These are phyloP conservation scores for Cryptosporidium xiaoi DNA, from an alignment of 169 alveolate species.

Conservation along the genomic window DNA sequence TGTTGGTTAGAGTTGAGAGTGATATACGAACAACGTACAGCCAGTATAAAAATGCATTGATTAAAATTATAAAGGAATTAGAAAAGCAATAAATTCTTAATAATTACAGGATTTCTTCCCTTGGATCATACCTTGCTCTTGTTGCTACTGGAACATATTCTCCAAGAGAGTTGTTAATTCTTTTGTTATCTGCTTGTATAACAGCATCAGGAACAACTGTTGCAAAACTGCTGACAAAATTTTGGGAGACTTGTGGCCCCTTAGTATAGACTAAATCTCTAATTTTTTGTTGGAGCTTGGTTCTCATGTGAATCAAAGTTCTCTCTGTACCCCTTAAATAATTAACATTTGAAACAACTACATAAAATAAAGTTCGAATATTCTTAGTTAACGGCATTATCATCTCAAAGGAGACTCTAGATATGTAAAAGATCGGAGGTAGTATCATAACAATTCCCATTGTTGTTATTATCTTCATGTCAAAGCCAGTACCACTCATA, in stretches of 20 bases:
- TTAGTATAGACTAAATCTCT: conserved; percentile 80
- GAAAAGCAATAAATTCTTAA: neutral
- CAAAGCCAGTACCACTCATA: conserved; percentile 35
- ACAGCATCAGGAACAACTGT: conserved; percentile 82
- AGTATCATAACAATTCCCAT: neutral
- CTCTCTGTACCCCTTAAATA: conserved; percentile 89
- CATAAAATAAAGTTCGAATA: conserved; percentile 82
- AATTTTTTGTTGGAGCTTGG: conserved; percentile 83
- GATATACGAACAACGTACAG: neutral
- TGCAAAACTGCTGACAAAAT: conserved; percentile 82
- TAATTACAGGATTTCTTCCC: conserved; percentile 66
- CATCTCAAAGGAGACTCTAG: conserved; percentile 69
- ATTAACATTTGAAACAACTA: conserved; percentile 84
- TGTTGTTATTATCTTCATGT: conserved; percentile 10
- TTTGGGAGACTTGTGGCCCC: conserved; percentile 86
- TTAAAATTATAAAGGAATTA: conserved; percentile 12
- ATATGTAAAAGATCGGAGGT: conserved; percentile 57
- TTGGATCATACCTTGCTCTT: conserved; percentile 71
- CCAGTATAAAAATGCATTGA: conserved; percentile 7
- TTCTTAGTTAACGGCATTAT: conserved; percentile 78
- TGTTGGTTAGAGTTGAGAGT: neutral
- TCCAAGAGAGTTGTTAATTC: conserved; percentile 63
- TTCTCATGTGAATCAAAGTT: conserved; percentile 86
- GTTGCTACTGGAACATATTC: conserved; percentile 76
- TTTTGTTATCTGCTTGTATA: conserved; percentile 63